Conservation (phyloP, 1,284 basidiomycete species). For the Coniophora puteana region DNA sequence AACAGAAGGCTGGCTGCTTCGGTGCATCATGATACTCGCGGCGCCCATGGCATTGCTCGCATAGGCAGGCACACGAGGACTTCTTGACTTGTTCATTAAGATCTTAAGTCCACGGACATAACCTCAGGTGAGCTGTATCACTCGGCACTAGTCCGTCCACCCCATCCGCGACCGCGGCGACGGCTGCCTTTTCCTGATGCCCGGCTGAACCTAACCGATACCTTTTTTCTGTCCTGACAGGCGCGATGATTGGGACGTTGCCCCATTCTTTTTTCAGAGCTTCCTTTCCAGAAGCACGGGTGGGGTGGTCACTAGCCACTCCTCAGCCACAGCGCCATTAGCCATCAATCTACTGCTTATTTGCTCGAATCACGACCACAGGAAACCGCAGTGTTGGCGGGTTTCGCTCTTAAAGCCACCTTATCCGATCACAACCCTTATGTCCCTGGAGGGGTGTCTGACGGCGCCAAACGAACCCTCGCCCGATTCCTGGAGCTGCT, state of each 20-base stretch:
- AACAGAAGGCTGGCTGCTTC: slow-evolving; percentile 6
- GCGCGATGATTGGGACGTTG: slow-evolving; percentile 14
- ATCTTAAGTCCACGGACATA: slow-evolving; percentile 36
- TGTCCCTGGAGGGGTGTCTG: too few species aligned
- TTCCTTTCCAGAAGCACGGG: slow-evolving; percentile 15
- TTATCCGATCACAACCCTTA: too few species aligned
- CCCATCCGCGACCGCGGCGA: slow-evolving; percentile 36
- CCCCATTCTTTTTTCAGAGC: slow-evolving; percentile 21
- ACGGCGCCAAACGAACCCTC: too few species aligned
- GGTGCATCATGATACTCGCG: slow-evolving; percentile 16
- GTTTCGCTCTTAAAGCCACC: too few species aligned
- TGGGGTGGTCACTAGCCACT: too few species aligned
- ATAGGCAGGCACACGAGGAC: slow-evolving; percentile 32
- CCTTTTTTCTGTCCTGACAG: slow-evolving; percentile 27
- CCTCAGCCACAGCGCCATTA: too few species aligned
- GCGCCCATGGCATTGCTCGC: slow-evolving; percentile 19
- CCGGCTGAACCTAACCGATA: slow-evolving; percentile 26
- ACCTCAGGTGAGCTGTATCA: slow-evolving; percentile 23
- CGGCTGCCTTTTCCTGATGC: slow-evolving; percentile 31
- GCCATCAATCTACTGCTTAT: too few species aligned
- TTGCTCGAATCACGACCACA: too few species aligned
- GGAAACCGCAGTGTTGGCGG: too few species aligned
- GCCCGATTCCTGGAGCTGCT: too few species aligned
- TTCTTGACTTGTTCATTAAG: slow-evolving; percentile 34
- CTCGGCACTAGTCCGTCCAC: slow-evolving; percentile 29